phyloP scores from a whole-genome alignment of 768 basidiomycete genomes.

The Tephrocybe rancida region DNA sequence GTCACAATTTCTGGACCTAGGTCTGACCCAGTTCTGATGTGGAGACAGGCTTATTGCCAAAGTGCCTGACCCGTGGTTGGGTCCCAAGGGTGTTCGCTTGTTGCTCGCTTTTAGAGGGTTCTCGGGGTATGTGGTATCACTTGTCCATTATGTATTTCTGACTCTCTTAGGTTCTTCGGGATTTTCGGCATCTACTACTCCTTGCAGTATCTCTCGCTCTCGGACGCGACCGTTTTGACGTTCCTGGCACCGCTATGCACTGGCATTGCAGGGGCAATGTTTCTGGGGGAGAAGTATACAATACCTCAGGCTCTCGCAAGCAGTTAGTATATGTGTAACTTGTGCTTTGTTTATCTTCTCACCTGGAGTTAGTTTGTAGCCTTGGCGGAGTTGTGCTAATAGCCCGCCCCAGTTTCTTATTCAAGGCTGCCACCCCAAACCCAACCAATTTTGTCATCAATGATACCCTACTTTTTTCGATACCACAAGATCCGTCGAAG shows the following conservation, averaged over 20 bases:
- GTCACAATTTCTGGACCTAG: conserved; percentile 1
- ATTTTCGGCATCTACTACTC: conserved; percentile 58
- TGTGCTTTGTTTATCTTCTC: background rate
- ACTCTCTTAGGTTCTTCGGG: conserved; percentile 55
- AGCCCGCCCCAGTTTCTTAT: conserved; percentile 75
- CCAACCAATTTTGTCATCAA: background rate
- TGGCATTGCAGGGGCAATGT: conserved; percentile 59
- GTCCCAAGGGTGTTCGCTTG: conserved; percentile 67
- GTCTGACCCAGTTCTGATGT: background rate
- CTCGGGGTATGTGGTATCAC: conserved; percentile 49
- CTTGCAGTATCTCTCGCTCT: conserved; percentile 73
- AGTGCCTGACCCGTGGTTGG: conserved; percentile 58
- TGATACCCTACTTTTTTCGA: conserved; percentile 12
- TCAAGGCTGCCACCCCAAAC: conserved; percentile 30
- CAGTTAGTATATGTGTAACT: conserved; percentile 26
- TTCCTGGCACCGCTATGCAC: conserved; percentile 74
- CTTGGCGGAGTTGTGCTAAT: conserved; percentile 81
- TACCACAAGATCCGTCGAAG: conserved; percentile 27
- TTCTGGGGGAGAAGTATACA: conserved; percentile 65
- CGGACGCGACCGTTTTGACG: conserved; percentile 76
- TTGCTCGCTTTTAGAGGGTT: conserved; percentile 62
- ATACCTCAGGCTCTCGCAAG: conserved; percentile 55
- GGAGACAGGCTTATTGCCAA: conserved; percentile 38
- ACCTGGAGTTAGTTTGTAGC: conserved; percentile 48
- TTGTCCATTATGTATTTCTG: background rate